phyloP scores from a whole-genome alignment of 495 filamentous ascomycete genomes.

The Xylaria intraflava region DNA sequence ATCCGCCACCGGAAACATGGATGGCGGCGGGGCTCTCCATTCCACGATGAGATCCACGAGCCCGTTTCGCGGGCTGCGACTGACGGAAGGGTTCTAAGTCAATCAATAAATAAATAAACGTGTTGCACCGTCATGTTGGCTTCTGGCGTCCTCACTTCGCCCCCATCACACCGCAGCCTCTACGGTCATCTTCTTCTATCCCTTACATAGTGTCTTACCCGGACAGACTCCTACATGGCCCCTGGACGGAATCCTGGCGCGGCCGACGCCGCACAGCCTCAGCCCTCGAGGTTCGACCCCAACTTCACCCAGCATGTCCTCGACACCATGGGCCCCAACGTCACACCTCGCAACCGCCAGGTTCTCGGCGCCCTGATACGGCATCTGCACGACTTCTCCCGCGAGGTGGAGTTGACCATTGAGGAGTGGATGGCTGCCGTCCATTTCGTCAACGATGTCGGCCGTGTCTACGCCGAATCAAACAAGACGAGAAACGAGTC shows the following conservation, averaged over 20 bases:
- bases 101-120: neutral
- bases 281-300: slow-evolving; percentile 53
- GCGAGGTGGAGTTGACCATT: slow-evolving; percentile 71
- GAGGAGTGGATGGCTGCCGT: slow-evolving; percentile 79
- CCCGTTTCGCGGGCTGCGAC: no score
- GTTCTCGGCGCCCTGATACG: slow-evolving; percentile 60
- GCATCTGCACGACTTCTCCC: slow-evolving; percentile 78
- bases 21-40: slow-evolving; percentile 22
- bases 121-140: neutral
- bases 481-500: slow-evolving; percentile 61
- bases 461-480: slow-evolving; percentile 44
- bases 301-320: slow-evolving; percentile 70
- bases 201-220: slow-evolving; percentile 1
- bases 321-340: slow-evolving; percentile 69
- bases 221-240: slow-evolving; percentile 16
- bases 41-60: slow-evolving; percentile 14
- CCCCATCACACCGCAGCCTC: neutral
- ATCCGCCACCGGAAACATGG: slow-evolving; percentile 18
- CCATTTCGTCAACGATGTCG: slow-evolving; percentile 50
- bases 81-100: no score
- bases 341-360: slow-evolving; percentile 57
- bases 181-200: neutral
- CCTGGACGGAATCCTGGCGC: slow-evolving; percentile 12
- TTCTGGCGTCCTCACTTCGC: neutral
- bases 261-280: slow-evolving; percentile 18